Evolutionary conservation across 345 rosid species (phyloP).

Genomic region (Anastatica hierochuntica): DNA sequence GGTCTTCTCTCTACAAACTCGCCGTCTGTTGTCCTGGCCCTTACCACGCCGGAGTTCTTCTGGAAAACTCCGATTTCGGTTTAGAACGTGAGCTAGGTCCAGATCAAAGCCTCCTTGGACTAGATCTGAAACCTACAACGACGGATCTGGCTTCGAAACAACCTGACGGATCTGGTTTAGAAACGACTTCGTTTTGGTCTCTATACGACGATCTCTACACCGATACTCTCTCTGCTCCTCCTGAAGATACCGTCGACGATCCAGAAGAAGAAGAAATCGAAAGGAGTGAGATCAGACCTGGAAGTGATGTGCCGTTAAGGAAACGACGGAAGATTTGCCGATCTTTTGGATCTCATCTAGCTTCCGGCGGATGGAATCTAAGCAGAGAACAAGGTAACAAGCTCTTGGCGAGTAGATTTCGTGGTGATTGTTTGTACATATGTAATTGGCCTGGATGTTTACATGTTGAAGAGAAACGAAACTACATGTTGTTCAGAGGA

Average conservation of each 20-base stretch:
- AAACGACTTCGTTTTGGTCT: conserved; percentile 49
- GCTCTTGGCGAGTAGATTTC: conserved; percentile 79
- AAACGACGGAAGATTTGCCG: conserved; percentile 46
- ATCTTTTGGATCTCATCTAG: conserved; percentile 55
- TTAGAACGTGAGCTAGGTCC: conserved; percentile 89
- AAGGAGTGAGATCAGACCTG: conserved; percentile 17
- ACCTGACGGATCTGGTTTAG: conserved; percentile 7
- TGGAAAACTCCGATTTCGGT: conserved; percentile 91
- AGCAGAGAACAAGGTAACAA: conserved; percentile 85
- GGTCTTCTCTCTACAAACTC: conserved; percentile 74
- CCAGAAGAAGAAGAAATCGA: conserved; percentile 15
- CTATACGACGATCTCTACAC: conserved; percentile 70
- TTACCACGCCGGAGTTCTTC: conserved; percentile 75
- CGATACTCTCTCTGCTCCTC: conserved; percentile 46
- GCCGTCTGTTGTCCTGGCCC: conserved; percentile 91
- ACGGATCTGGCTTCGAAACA: not conserved
- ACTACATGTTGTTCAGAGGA: conserved; percentile 86
- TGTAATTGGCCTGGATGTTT: conserved; percentile 94
- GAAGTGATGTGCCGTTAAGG: conserved; percentile 13
- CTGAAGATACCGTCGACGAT: conserved; percentile 20
- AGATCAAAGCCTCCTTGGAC: conserved; percentile 39
- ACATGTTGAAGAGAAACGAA: conserved; percentile 73
- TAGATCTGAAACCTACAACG: conserved; percentile 1
- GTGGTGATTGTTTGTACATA: conserved; percentile 72
- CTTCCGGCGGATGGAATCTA: conserved; percentile 63